A percentile compares a stretch with the other conserved stretches of the same genome.
These are phyloP conservation scores for Funneliformis caledonium DNA, from an alignment of 371 early-diverging fungal genomes.

Conservation along the genomic window DNA sequence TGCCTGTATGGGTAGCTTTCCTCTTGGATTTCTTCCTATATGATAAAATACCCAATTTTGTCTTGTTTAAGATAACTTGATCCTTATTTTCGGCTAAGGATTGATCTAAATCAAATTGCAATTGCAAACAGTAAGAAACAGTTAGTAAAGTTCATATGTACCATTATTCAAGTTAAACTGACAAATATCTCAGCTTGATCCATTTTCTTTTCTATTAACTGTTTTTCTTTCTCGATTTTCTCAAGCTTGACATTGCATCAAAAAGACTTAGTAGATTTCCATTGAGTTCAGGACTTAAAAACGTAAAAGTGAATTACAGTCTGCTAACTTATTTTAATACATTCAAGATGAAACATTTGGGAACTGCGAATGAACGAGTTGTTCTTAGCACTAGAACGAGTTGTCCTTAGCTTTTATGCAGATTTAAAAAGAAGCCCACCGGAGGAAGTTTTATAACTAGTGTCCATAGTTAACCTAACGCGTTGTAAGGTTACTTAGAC, in stretches of 20 bases:
- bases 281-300: no score
- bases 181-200: slow-evolving; percentile 3
- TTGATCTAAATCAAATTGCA: slow-evolving; percentile 9
- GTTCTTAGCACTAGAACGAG: slow-evolving; percentile 28
- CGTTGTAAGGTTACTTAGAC: background rate
- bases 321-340: no score
- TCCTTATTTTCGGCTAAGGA: slow-evolving; percentile 1
- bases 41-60: background rate
- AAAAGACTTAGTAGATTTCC: background rate
- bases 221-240: no score
- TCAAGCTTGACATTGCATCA: no score
- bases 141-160: background rate
- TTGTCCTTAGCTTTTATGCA: slow-evolving; percentile 29
- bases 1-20: background rate
- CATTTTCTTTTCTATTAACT: background rate
- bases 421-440: slow-evolving; percentile 13
- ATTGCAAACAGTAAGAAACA: background rate
- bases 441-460: background rate
- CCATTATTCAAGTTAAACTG: background rate
- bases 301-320: no score
- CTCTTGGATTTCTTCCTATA: background rate
- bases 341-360: slow-evolving; percentile 18
- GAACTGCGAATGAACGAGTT: slow-evolving; percentile 31
- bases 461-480: background rate
- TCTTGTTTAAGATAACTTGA: slow-evolving; percentile 8